These are phyloP conservation scores for Corylus heterophylla DNA, from an alignment of 306 rosid genomes.

Conservation along the genomic window DNA sequence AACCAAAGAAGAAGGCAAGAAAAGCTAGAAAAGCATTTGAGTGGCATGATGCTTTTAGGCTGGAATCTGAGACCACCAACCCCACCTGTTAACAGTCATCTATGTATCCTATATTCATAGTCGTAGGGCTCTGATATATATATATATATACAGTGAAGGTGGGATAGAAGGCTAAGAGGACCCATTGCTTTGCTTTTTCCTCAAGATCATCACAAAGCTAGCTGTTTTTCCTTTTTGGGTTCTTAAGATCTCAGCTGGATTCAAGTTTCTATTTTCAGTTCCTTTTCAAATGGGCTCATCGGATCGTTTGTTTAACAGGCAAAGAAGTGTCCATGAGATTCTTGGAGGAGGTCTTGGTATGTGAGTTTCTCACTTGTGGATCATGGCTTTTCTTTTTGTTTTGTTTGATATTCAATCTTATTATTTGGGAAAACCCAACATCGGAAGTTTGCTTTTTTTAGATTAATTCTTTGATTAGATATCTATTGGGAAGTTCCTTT, in stretches of 20 bases:
- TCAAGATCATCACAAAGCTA: conserved; percentile 33
- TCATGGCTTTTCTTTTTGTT: not conserved
- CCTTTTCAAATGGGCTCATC: conserved; percentile 64
- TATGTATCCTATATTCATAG: conserved; percentile 4
- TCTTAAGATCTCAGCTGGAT: conserved; percentile 38
- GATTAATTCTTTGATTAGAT: not conserved
- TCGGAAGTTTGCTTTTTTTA: not conserved
- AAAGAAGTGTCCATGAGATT: conserved; percentile 70
- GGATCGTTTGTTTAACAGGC: conserved; percentile 64
- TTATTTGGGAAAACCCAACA: not conserved
- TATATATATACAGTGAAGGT: not conserved
- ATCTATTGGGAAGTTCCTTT: not conserved
- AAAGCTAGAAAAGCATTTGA: conserved; percentile 34
- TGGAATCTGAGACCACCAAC: conserved; percentile 39
- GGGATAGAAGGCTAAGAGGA: conserved; percentile 13
- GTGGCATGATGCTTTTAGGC: conserved; percentile 50
- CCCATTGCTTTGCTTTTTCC: conserved; percentile 28
- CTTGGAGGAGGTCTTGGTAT: conserved; percentile 82
- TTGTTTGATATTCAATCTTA: not conserved
- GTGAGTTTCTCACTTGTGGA: conserved; percentile 24
- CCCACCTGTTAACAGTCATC: conserved; percentile 23
- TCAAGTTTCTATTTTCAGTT: conserved; percentile 30
- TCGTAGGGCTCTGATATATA: conserved; percentile 3
- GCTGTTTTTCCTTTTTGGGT: not conserved
- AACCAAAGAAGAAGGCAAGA: not conserved